phyloP scores from a whole-genome alignment of 371 early-diverging fungal genomes.

The Mucor mucedo region DNA sequence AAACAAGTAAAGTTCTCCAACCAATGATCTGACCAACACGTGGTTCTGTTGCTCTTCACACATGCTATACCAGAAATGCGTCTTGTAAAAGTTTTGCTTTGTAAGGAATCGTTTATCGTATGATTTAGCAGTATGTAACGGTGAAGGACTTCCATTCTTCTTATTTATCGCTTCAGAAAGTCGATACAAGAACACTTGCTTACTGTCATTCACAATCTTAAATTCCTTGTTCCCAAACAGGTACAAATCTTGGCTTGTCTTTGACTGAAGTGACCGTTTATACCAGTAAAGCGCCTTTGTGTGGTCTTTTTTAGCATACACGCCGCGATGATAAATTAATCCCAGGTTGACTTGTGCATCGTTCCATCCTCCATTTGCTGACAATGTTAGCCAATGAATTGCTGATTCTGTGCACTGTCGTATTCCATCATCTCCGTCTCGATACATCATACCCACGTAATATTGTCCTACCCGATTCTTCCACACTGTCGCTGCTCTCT shows the following conservation, averaged over 20 bases:
- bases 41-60: neutral
- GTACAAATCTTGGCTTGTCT: neutral
- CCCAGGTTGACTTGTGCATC: neutral
- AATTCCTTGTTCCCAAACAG: neutral
- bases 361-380: neutral
- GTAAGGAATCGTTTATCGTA: neutral
- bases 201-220: neutral
- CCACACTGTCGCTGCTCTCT: neutral
- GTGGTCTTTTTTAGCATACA: neutral
- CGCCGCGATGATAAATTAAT: neutral
- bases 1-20: neutral
- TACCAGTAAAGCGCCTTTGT: neutral
- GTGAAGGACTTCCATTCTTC: neutral
- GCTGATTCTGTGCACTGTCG: neutral
- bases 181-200: neutral
- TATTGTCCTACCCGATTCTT: neutral
- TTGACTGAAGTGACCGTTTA: neutral
- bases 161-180: neutral
- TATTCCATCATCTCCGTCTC: neutral
- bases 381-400: neutral
- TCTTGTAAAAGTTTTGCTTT: neutral
- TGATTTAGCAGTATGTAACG: neutral
- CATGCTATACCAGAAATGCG: neutral
- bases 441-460: neutral
- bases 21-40: neutral